These are phyloP conservation scores for Solanum sitiens DNA, from an alignment of 257 asterid genomes.

Conservation along the genomic window DNA sequence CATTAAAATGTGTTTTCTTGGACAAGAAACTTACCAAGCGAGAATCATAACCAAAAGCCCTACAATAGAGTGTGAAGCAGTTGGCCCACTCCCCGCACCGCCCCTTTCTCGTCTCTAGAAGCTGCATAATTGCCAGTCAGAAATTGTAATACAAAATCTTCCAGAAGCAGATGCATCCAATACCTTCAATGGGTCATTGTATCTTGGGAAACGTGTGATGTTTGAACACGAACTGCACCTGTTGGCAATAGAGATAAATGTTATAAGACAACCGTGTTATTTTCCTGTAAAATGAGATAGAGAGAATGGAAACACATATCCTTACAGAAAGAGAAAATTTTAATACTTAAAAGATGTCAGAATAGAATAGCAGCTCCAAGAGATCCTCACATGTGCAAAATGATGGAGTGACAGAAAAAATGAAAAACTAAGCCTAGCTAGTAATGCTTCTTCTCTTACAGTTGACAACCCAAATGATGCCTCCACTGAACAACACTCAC, in stretches of 20 bases:
- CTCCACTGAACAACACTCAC: not conserved
- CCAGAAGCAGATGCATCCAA: not conserved
- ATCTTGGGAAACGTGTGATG: conserved; percentile 88
- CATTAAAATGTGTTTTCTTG: not conserved
- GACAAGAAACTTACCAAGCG: conserved; percentile 56
- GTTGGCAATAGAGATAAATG: conserved; percentile 12
- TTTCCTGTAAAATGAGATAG: not conserved
- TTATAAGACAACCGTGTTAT: not conserved
- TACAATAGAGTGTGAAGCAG: conserved; percentile 91
- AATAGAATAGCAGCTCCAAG: not conserved
- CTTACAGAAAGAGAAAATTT: not conserved
- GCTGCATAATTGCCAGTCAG: conserved; percentile 40
- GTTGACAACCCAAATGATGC: not conserved
- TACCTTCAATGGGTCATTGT: conserved; percentile 91
- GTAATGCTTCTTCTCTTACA: not conserved
- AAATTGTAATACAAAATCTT: conserved; percentile 6
- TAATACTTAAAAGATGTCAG: not conserved
- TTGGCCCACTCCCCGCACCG: conserved; percentile 99
- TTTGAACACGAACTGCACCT: conserved; percentile 76
- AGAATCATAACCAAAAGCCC: conserved; percentile 88
- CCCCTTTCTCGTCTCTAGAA: conserved; percentile 84
- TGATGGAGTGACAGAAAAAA: not conserved
- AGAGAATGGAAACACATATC: not conserved
- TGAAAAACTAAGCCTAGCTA: not conserved
- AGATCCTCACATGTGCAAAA: not conserved